Base-by-base conservation (phyloP, 2,329 filamentous ascomycete genomes). In the Fusarium sterilihyphosum region DNA sequence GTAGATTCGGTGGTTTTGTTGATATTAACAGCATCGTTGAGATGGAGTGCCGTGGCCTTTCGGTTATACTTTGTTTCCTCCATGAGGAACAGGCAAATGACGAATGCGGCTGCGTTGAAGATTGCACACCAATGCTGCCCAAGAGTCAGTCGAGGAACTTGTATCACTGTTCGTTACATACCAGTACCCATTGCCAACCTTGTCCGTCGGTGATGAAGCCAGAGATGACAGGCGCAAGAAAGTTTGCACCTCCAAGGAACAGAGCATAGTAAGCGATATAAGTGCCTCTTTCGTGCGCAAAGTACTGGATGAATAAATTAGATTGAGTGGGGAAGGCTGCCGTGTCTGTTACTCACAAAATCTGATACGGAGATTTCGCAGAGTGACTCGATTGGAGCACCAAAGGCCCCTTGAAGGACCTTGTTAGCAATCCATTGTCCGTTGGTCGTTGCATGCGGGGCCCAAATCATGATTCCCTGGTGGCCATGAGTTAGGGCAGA, bases 111-210 rank as follows among this genome's bases (percentile, higher is more conserved):
- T 7, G 12, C 44, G 24, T 47, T 29, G 12, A 47, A 47, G 18
- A 47, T 47, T 3, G 44, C 44, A 22, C 44, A 29, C 24, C 44
- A 47, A 0, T 29, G 44, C 44, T 47, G 4, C 6, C 2, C 8
- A 18, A 46, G 18, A 7, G 24, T 47, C 24, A 47, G 24, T 47
- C 6, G 13, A 22, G 18, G 12, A 29, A 29, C 11, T 29, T 20
- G 0, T 9, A 26, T 13, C 8, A 10, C 1, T 10, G 8, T 29
- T 16, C 10, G 1, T 5, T 20, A 47, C 44, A 7, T 16, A 47
- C 24, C 1, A 47, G 24, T 3, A 47, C 44, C 44, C 44, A 47
- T 47, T 29, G 4, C 44, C 44, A 47, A 8, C 44, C 44, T 29
- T 47, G 44, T 8, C 44, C 46, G 26, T 47, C 26, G 9, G 5